These are phyloP conservation scores for Candida bentonensis DNA, from an alignment of 805 yeast genomes.

Conservation along the genomic window DNA sequence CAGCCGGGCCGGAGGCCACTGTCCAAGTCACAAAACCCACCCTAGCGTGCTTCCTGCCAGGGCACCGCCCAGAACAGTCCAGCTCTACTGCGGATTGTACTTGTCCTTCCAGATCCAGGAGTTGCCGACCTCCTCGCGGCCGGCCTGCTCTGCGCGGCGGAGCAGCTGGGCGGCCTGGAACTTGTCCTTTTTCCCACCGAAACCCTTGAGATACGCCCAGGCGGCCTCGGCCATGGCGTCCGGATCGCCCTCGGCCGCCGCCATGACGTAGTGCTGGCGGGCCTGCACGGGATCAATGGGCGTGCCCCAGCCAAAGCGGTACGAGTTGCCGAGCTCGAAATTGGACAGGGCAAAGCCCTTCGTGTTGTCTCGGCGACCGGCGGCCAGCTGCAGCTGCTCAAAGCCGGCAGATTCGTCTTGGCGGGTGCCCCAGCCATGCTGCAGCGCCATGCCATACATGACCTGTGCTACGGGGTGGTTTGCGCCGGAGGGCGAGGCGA, in stretches of 20 bases:
- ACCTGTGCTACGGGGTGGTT: constrained; percentile 19
- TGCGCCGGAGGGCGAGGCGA: constrained; percentile 15
- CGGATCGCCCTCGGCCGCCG: constrained; percentile 19
- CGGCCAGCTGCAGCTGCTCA: constrained; percentile 14
- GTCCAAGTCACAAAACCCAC: not conserved
- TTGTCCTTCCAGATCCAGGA: constrained; percentile 23
- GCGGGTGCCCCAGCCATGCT: constrained; percentile 21
- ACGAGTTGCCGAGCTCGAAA: constrained; percentile 20
- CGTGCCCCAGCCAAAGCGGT: constrained; percentile 21
- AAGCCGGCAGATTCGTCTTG: constrained; percentile 12
- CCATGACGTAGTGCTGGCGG: constrained; percentile 17
- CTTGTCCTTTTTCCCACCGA: constrained; percentile 19
- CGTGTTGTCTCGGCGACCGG: constrained; percentile 7
- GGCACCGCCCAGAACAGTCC: no score
- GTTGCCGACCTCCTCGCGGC: constrained; percentile 19
- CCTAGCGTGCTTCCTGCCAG: no score
- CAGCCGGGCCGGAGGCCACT: not conserved
- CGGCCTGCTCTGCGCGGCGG: constrained; percentile 18
- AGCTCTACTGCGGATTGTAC: constrained; percentile 9
- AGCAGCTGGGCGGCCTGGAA: constrained; percentile 20
- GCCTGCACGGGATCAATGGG: constrained; percentile 16
- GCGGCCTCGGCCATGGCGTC: constrained; percentile 21
- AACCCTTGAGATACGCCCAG: constrained; percentile 16
- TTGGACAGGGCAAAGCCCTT: constrained; percentile 12
- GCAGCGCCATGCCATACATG: constrained; percentile 16